Base-by-base conservation (phyloP, 192 early-diverging fungal genomes). In the Coemansia sp. region DNA sequence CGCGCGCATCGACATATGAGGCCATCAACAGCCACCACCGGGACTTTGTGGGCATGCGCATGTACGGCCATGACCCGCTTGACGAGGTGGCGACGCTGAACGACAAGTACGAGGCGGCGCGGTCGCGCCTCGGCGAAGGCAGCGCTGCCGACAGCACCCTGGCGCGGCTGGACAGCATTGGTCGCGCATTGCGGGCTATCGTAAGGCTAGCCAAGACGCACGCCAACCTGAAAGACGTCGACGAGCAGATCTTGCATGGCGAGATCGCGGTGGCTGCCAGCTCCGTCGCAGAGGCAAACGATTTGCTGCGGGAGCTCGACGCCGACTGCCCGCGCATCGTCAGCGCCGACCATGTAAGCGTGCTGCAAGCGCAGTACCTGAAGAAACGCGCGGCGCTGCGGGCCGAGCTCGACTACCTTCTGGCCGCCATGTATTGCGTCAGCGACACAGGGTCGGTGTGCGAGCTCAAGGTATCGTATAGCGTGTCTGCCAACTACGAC, bases 41-140 rank as follows among this genome's bases (percentile, higher is more conserved):
- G 23, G 70, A 78, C 63, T 68, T 72, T 41, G 64, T 76, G 6
- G 68, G 61, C 58, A 72, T 69, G 35, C 48, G 57, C 35, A 55
- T 75, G 46, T 72, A 77, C 55, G 76, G 66, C 5, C 60, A 68
- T 21, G 82, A 84, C 39, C 76, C 77, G 15, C 74, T 78, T 30
- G 74, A 84, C 71, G 82, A 78, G 49, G 68, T 78, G n/a, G 82
- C 76, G 9, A 76, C 82, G 11, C 64, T 76, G 21, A 78, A 75
- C 51, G 82, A 71, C 55, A 72, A 73, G 46, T 78, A 69, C 76
- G 82, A 78, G 20, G 15, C 46, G 15, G 69, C 60, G 14, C 60
- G 68, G 18, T 35, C 68, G 3, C 35, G 33, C 10, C 57, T 68
- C 10, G 33, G 62, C 14, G 45, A 45, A 9, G 49, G 36, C 12